Base-by-base conservation (phyloP, 331 rosid genomes). In the Malus hybrid region DNA sequence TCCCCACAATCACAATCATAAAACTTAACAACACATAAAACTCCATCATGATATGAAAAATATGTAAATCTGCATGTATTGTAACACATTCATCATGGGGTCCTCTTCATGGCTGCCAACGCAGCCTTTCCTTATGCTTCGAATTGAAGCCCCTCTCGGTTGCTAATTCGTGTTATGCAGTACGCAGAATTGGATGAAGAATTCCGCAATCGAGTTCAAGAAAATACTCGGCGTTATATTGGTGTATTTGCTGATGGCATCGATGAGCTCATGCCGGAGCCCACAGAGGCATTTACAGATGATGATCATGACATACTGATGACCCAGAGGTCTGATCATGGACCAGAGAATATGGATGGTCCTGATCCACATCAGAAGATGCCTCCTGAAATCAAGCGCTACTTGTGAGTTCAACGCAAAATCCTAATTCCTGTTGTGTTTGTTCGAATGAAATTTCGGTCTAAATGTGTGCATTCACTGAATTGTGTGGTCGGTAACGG, bases 291-390 rank as follows among this genome's bases (percentile, higher is more conserved):
- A 24, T 94, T 94, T 80, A 68, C 80, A 0, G 99, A 92, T 69
- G 99, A 92, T 78, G 99, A 95, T 61, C 97, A 95, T 72, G 99
- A 95, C 83, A 90, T 95, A 74, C 71, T 90, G 86, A 92, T 95
- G 97, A 92, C 97, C 4, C 97, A 95, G 77, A 89, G 99, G 81
- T 86, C 97, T 46, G 99, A 92, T 18, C 96, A 95, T 71, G 97
- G 91, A 50, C 84, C 83, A 0, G 97, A 90, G 67, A 88, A 85
- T 70, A 61, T 78, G 63, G 97, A 95, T 67, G 87, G 86, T 77
- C 73, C 88, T 0, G 97, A 92, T 76, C 97, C 97, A 4, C 87
- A 39, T 82, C 99, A 95, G 81, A 90, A 80, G 86, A 93, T 93
- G 97, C 98, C 98, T 81, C 84, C 97, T 5, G 97, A 89, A 85